Conservation (phyloP, 257 asterid species). For the Plantago elongata region DNA sequence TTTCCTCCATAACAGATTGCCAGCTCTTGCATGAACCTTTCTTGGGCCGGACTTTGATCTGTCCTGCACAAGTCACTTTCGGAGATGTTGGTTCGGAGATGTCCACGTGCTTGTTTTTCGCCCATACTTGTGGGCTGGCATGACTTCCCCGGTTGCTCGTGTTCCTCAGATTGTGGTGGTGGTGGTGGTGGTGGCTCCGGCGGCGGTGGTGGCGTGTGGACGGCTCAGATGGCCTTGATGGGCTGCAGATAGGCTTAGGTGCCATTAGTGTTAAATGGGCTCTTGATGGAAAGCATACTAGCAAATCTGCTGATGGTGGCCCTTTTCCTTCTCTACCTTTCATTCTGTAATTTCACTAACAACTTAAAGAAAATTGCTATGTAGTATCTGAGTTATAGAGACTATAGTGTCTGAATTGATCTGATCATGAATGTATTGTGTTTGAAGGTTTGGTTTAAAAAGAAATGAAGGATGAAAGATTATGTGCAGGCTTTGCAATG, state of each 20-base stretch:
- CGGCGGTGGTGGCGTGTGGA: constrained; percentile 35
- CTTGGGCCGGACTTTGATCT: constrained; percentile 58
- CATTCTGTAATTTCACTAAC: constrained; percentile 24
- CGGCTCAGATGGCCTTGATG: constrained; percentile 49
- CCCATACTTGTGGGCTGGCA: constrained; percentile 51
- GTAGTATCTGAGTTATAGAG: constrained; percentile 17
- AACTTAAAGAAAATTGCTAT: neutral
- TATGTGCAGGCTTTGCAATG: constrained; percentile 2
- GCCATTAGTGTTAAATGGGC: constrained; percentile 63
- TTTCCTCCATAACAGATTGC: constrained; percentile 93
- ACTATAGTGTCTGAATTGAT: constrained; percentile 13
- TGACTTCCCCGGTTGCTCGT: constrained; percentile 29
- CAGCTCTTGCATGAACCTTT: constrained; percentile 64
- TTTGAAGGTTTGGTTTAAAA: constrained; percentile 22
- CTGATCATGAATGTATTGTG: constrained; percentile 2
- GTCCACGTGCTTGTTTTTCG: constrained; percentile 44
- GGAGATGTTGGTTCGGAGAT: constrained; percentile 77
- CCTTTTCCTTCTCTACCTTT: constrained; percentile 68
- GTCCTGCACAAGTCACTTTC: constrained; percentile 89
- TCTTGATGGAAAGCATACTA: constrained; percentile 83
- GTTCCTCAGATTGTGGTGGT: constrained; percentile 30
- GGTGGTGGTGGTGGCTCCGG: constrained; percentile 29
- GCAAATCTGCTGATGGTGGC: constrained; percentile 66
- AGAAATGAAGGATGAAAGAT: constrained; percentile 16
- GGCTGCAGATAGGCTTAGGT: constrained; percentile 82